Base-by-base conservation (phyloP, 75 land plant species). In the Azolla pinnata region DNA sequence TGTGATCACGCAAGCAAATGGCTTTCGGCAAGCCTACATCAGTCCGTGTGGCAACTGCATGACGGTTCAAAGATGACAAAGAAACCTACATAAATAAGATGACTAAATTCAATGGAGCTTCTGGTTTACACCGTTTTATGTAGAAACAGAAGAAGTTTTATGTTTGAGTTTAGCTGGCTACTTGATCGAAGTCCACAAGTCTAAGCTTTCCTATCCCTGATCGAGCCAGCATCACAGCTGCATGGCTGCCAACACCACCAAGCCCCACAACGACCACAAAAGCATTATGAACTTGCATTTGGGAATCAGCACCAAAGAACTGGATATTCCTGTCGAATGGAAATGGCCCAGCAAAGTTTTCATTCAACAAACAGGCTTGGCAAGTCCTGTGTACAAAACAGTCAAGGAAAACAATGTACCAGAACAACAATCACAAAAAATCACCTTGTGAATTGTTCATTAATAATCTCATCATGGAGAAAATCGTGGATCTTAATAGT, bases 161-260 rank as follows among this genome's bases (percentile, higher is more conserved):
- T n/a, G n/a, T n/a, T n/a, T n/a, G n/a, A n/a, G n/a, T n/a, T n/a
- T n/a, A n/a, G n/a, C n/a, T n/a, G n/a, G n/a, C n/a, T 31, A 93
- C 98, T 90, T 93, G 98, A 73, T 93, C 98, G 81, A 93, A 93
- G 73, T 93, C 98, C 44, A 93, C 86, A 59, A 93, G 71, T 5
- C 85, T 90, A 40, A 93, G 77, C 70, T 68, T 76, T 19, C 98
- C 85, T 34, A 93, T 86, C 7, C 98, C 98, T 34, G 90, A 81
- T 49, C 98, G 81, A 44, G 87, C 74, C 54, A 93, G 87, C 98
- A 93, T 93, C 26, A 78, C 76, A 50, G 98, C 96, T 70, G 98
- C 98, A 89, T 93, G 98, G 57, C 98, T 93, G 10, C 98, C 98
- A 49, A 93, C 98, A 25, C 98, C 98, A 57, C 98, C 98, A 73